These are phyloP conservation scores for Elasticomyces elasticus DNA, from an alignment of 495 filamentous ascomycete species.

Conservation along the genomic window DNA sequence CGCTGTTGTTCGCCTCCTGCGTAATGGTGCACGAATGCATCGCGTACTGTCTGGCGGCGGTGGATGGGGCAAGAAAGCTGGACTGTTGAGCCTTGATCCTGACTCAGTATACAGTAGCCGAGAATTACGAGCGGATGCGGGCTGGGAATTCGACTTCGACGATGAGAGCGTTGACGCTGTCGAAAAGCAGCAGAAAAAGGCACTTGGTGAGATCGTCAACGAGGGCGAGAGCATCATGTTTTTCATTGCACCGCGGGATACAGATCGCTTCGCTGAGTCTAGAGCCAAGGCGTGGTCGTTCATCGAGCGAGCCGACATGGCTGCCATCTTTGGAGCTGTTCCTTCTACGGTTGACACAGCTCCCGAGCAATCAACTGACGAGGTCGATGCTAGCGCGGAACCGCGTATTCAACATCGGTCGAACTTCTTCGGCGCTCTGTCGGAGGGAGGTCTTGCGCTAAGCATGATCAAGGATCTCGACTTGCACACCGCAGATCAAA, in stretches of 20 bases:
- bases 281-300: background rate
- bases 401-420: background rate
- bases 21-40: slow-evolving; percentile 27
- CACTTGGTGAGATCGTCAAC: slow-evolving; percentile 19
- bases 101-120: slow-evolving; percentile 30
- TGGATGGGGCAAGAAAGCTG: slow-evolving; percentile 80
- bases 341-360: background rate
- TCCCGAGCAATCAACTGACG: background rate
- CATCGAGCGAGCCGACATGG: background rate
- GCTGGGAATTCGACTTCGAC: slow-evolving; percentile 16
- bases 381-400: background rate
- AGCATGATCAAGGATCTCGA: background rate
- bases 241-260: slow-evolving; percentile 9
- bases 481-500: background rate
- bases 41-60: slow-evolving; percentile 67
- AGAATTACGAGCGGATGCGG: slow-evolving; percentile 7
- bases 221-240: slow-evolving; percentile 22
- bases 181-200: slow-evolving; percentile 10
- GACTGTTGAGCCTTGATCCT: slow-evolving; percentile 73
- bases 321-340: slow-evolving; percentile 4
- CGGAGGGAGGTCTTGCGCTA: slow-evolving; percentile 17
- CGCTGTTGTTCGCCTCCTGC: slow-evolving; percentile 32
- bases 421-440: slow-evolving; percentile 14
- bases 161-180: slow-evolving; percentile 4
- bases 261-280: background rate